phyloP scores from a whole-genome alignment of 202 grass and related monocot genomes.

The Schoenoplectus triqueter region DNA sequence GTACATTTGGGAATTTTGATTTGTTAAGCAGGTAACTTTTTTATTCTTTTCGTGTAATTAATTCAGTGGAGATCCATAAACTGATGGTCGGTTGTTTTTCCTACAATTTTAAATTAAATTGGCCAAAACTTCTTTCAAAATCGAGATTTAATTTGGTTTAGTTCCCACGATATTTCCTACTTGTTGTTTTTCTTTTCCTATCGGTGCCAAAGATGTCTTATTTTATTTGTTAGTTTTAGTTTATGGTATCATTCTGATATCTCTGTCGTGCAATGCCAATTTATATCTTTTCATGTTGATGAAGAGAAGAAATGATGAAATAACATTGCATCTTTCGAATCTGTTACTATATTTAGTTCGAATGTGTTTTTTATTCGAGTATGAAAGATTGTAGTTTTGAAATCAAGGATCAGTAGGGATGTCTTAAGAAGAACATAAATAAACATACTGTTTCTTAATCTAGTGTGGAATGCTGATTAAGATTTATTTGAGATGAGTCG shows the following conservation, averaged over 20 bases:
- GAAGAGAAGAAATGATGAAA: too few relatives aligned
- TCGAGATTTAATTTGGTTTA: conserved; percentile 7
- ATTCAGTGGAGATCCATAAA: conserved; percentile 11
- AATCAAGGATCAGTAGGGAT: too few relatives aligned
- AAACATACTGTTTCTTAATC: too few relatives aligned
- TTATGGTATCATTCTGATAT: background rate
- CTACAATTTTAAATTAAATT: background rate
- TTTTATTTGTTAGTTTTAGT: conserved; percentile 10
- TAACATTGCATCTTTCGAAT: too few relatives aligned
- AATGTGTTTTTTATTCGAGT: background rate
- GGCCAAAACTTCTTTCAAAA: background rate
- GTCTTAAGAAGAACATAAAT: too few relatives aligned
- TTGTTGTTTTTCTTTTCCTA: background rate
- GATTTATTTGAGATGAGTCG: background rate
- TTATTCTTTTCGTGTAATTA: background rate
- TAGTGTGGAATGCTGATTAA: background rate
- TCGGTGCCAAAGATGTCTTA: background rate
- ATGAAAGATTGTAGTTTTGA: background rate
- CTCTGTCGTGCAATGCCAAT: conserved; percentile 1
- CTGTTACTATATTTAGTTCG: too few relatives aligned
- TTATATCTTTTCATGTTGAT: too few relatives aligned
- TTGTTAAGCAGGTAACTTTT: background rate
- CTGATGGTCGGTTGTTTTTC: background rate
- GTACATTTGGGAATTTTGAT: conserved; percentile 23
- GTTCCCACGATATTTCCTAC: background rate